Conservation (phyloP, 1,284 basidiomycete species). For the Trametes pubescens region DNA sequence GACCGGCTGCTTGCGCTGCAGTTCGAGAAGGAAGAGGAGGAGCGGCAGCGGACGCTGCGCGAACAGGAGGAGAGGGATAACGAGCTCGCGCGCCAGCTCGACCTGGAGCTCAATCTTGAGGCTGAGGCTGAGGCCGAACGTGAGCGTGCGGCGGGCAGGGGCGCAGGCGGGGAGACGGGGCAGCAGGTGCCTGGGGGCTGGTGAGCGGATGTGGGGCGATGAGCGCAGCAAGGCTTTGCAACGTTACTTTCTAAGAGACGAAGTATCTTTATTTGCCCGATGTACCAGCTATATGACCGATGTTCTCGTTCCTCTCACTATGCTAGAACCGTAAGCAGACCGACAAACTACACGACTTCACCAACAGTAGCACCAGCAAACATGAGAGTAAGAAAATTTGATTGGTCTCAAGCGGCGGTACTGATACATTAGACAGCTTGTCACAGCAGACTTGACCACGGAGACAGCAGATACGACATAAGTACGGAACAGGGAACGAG, state of each 20-base stretch:
- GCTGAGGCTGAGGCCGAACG: conserved; percentile 10
- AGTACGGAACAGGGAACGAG: conserved; percentile 20
- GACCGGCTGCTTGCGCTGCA: conserved; percentile 38
- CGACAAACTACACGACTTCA: too few species aligned
- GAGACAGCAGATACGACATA: conserved; percentile 37
- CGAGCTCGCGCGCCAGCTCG: conserved; percentile 46
- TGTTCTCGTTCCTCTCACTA: neutral
- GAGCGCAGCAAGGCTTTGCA: too few species aligned
- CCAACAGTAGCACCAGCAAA: neutral
- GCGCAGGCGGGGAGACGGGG: neutral
- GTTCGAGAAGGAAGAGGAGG: conserved; percentile 49
- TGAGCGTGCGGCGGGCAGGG: neutral
- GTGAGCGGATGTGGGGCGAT: conserved; percentile 5
- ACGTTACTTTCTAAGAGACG: neutral
- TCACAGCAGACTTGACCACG: conserved; percentile 34
- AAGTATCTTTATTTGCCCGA: neutral
- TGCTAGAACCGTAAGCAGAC: too few species aligned
- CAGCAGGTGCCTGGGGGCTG: conserved; percentile 19
- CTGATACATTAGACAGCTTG: conserved; percentile 37
- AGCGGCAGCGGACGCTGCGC: conserved; percentile 39
- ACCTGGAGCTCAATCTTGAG: conserved; percentile 45
- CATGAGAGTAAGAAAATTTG: conserved; percentile 8
- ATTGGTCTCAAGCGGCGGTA: conserved; percentile 29
- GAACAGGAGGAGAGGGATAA: conserved; percentile 47
- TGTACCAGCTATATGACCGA: neutral